Conservation (phyloP, 768 basidiomycete species). For the Melanogaster broomeanus region DNA sequence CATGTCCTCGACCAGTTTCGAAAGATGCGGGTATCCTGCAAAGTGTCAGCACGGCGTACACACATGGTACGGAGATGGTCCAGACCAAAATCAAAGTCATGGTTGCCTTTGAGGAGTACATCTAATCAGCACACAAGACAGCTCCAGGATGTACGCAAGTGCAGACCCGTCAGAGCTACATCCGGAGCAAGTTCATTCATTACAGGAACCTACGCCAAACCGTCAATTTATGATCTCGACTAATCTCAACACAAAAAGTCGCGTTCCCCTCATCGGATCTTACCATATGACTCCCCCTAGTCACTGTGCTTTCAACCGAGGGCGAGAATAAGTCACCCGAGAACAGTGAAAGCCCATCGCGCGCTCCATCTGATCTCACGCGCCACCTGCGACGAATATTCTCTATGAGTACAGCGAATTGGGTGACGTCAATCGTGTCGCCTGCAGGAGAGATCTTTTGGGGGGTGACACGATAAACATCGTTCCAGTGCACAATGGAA, state of each 20-base stretch:
- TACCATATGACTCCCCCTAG: conserved; percentile 91
- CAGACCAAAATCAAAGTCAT: conserved; percentile 88
- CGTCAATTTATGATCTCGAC: not conserved
- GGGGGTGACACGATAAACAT: conserved; percentile 78
- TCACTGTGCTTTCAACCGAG: conserved; percentile 83
- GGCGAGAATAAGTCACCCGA: conserved; percentile 91
- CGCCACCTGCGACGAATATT: conserved; percentile 62
- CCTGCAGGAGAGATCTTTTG: conserved; percentile 60
- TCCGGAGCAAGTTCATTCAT: conserved; percentile 82
- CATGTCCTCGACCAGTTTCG: conserved; percentile 68
- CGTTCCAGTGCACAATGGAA: conserved; percentile 72
- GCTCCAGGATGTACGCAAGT: not conserved
- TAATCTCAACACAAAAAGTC: conserved; percentile 2
- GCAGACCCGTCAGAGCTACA: conserved; percentile 75
- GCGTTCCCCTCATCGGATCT: conserved; percentile 12
- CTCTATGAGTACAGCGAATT: conserved; percentile 76
- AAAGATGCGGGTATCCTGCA: conserved; percentile 63
- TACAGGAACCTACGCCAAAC: conserved; percentile 67
- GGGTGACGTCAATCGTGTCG: conserved; percentile 82
- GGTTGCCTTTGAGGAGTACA: conserved; percentile 61
- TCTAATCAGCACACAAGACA: conserved; percentile 6
- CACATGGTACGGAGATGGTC: not conserved
- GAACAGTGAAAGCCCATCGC: conserved; percentile 80
- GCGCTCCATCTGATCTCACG: conserved; percentile 44
- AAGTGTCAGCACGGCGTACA: not conserved